Evolutionary conservation across 164 flowering plant species (phyloP), one percentile per base, ranked within the genome.

Genomic region (Liquidambar formosana): DNA sequence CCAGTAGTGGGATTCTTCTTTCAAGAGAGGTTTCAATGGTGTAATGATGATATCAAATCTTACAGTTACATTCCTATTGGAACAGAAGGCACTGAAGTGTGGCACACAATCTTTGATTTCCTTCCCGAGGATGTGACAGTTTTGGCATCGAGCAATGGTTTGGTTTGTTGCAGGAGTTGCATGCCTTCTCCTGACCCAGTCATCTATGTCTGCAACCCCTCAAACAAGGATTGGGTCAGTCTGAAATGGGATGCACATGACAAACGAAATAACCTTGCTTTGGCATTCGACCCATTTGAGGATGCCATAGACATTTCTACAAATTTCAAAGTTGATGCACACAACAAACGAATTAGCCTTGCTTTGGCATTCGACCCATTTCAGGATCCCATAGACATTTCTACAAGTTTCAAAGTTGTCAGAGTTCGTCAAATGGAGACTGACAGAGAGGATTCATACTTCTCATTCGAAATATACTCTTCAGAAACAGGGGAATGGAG

Each of bases 151-250:
- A 68, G 80, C 71, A 77, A 79, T 75, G 88, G 86, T 26, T 70
- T 85, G 26, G 45, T 81, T 22, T 85, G 84, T 54, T 83, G 83
- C 49, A 71, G 83, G n/a, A 76, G 78, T 62, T 64, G 78, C 73
- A 52, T 74, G 45, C 75, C 80, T 57, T 72, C 65, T 65, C 18
- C 63, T 4, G 45, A 66, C 0, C 83, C 84, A 5, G 44, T 49
- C 25, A 69, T 81, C 25, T 81, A 74, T 64, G 63, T 85, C 44
- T 85, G 86, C 80, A 85, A 80, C 72, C 85, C 86, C 9, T 38
- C 72, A 21, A 85, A 66, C 75, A 77, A 75, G 61, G 73, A 82
- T 44, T 82, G 80, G 81, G 54, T 66, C 8, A 68, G 10, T 38
- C 14, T 82, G 8, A 56, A 64, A 0, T 76, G 78, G 79, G 26